Percentiles rank a stretch among this genome's conserved stretches.
phyloP scores from a whole-genome alignment of 257 asterid genomes.

The Asclepias syriaca region DNA sequence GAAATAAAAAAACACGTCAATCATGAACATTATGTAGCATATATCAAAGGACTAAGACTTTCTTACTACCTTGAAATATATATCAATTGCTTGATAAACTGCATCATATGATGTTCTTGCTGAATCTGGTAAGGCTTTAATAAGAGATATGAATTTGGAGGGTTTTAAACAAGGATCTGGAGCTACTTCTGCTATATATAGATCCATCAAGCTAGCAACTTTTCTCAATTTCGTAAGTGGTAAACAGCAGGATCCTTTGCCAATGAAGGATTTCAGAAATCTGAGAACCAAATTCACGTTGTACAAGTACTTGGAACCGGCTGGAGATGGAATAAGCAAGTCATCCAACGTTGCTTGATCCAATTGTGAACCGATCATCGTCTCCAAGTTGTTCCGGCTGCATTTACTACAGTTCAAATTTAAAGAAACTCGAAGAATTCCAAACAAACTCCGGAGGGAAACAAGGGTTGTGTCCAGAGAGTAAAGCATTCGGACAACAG shows the following conservation, averaged over 20 bases:
- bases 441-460: slow-evolving; percentile 59
- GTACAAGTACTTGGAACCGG: slow-evolving; percentile 44
- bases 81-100: slow-evolving; percentile 50
- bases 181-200: slow-evolving; percentile 72
- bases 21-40: not conserved
- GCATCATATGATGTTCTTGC: slow-evolving; percentile 66
- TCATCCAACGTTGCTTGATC: slow-evolving; percentile 63
- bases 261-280: slow-evolving; percentile 48
- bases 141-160: slow-evolving; percentile 51
- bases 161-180: slow-evolving; percentile 72
- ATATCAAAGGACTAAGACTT: not conserved
- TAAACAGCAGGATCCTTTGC: slow-evolving; percentile 54
- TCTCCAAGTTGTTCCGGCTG: slow-evolving; percentile 44
- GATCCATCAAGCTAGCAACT: slow-evolving; percentile 54
- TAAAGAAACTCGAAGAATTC: slow-evolving; percentile 42
- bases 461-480: slow-evolving; percentile 45
- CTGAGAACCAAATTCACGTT: slow-evolving; percentile 68
- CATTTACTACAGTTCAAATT: slow-evolving; percentile 35
- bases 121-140: slow-evolving; percentile 57
- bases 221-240: slow-evolving; percentile 59
- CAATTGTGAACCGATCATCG: slow-evolving; percentile 65
- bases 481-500: slow-evolving; percentile 50
- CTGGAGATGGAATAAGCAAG: slow-evolving; percentile 63
- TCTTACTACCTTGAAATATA: slow-evolving; percentile 82
- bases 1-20: not conserved